phyloP scores from a whole-genome alignment of 352 stramenopile genomes.

The Phytophthora pinifolia region DNA sequence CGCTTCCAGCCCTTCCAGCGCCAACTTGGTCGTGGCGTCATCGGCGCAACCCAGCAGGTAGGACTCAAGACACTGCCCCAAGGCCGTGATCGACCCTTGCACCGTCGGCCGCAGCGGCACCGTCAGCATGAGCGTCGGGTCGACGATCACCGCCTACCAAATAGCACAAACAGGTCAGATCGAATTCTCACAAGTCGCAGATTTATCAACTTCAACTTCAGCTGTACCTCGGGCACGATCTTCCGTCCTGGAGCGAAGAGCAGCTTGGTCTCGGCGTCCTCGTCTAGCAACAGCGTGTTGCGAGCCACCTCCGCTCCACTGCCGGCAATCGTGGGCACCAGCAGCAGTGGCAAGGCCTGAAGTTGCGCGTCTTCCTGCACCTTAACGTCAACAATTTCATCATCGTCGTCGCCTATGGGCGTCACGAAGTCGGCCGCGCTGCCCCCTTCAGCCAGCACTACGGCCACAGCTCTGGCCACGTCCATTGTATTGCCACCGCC shows the following conservation, averaged over 20 bases:
- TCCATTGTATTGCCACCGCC: conserved; percentile 68
- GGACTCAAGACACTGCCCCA: conserved; percentile 76
- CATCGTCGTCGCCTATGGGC: conserved; percentile 11
- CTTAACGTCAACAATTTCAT: conserved; percentile 7
- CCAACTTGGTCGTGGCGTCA: conserved; percentile 41
- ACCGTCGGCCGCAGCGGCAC: conserved; percentile 56
- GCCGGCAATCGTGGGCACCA: conserved; percentile 64
- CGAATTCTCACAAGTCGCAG: conserved; percentile 10
- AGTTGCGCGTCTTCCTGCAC: conserved; percentile 22
- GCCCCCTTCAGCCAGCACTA: conserved; percentile 52
- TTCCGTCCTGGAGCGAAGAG: conserved; percentile 35
- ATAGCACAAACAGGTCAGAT: conserved; percentile 12
- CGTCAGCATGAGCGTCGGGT: conserved; percentile 64
- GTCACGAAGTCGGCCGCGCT: conserved; percentile 35
- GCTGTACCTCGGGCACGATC: conserved; percentile 46
- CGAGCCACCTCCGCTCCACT: conserved; percentile 57
- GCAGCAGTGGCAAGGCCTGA: conserved; percentile 39
- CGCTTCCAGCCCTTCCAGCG: conserved; percentile 61
- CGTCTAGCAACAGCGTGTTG: conserved; percentile 56
- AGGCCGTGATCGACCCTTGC: conserved; percentile 58
- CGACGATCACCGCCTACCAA: conserved; percentile 57
- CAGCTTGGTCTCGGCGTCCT: conserved; percentile 63
- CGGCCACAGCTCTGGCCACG: conserved; percentile 53
- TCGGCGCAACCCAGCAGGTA: conserved; percentile 59
- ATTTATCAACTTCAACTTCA: conserved; percentile 19